Base-by-base conservation (phyloP, 148 eudicot species). In the Cornus kousa region DNA sequence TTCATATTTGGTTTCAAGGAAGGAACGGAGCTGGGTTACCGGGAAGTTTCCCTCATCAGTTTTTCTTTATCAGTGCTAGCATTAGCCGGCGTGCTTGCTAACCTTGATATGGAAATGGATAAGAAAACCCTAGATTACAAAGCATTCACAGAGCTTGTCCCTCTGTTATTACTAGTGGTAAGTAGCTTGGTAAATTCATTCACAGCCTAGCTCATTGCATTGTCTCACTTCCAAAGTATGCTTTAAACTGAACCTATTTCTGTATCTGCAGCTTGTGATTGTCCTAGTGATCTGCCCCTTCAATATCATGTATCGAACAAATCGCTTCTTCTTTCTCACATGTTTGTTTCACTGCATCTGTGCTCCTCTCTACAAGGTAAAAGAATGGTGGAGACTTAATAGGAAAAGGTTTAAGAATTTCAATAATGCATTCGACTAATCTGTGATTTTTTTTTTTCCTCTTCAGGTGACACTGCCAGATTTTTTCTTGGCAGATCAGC, bases 361-460 rank as follows among this genome's bases (percentile, higher is more conserved):
- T 69, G 92, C 91, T 80, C 94, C 94, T 48, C 82, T 91, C 20
- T 91, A 89, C 76, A 87, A 83, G 94, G 93, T 90, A 85, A 81
- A 65, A 20, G 7, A 3, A 48, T 11, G 9, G 53, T 11, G 9
- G 53, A 48, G 7, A 48, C 53, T 48, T 48, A 8, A 3, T 3
- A 48, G 53, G 37, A 75, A 32, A 24, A 68, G 19, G 53, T 31
- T 71, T 22, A 20, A 43, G 37, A 35, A 35, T 35, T 35, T 35
- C 37, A 35, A 35, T 35, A 28, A 28, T 28, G 28, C 37, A 35
- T 35, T 35, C 37, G 3, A 4, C 37, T 75, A 39, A 5, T 74
- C 28, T 33, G 71, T 77, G 50, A 59, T 20, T 35, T 35, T 35
- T 4, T 35, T 4, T 35, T 1, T 35, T 35, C 37, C 37, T 35